Conservation (phyloP, 2,329 filamentous ascomycete species). For the Scedosporium aurantiacum region DNA sequence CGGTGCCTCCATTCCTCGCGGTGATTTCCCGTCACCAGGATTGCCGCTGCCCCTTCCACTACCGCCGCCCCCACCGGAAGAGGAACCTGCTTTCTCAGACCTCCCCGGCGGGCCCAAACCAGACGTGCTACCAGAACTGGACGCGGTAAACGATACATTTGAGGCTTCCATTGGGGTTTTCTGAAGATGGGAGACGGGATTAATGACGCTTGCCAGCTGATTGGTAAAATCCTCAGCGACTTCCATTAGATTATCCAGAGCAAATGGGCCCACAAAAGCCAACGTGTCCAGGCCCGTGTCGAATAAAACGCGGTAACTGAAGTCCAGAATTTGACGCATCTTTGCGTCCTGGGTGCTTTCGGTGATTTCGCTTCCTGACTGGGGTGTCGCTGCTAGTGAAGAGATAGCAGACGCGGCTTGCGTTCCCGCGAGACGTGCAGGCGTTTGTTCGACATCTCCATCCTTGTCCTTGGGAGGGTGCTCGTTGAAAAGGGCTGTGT, state of each 20-base stretch:
- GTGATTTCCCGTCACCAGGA: background rate
- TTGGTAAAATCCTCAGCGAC: background rate
- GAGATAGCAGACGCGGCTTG: too few relatives aligned
- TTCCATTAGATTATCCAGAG: background rate
- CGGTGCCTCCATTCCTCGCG: background rate
- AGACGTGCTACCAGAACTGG: background rate
- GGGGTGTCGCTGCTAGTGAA: background rate
- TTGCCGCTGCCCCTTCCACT: background rate
- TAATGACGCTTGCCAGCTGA: background rate
- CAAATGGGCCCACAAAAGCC: background rate
- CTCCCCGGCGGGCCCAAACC: background rate
- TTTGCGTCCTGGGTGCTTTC: background rate
- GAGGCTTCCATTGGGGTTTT: background rate
- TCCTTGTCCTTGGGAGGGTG: too few relatives aligned
- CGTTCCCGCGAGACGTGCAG: too few relatives aligned
- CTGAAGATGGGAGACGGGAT: background rate
- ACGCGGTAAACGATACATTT: background rate
- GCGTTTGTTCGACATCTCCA: too few relatives aligned
- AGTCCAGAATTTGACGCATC: background rate
- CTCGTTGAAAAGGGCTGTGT: too few relatives aligned
- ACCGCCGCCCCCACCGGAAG: background rate
- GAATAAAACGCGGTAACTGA: background rate
- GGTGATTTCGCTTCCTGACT: background rate
- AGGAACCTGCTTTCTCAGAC: too few relatives aligned
- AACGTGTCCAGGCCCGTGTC: background rate